Conservation (phyloP, 202 grass and related monocot genomes). For the Setaria italica region DNA sequence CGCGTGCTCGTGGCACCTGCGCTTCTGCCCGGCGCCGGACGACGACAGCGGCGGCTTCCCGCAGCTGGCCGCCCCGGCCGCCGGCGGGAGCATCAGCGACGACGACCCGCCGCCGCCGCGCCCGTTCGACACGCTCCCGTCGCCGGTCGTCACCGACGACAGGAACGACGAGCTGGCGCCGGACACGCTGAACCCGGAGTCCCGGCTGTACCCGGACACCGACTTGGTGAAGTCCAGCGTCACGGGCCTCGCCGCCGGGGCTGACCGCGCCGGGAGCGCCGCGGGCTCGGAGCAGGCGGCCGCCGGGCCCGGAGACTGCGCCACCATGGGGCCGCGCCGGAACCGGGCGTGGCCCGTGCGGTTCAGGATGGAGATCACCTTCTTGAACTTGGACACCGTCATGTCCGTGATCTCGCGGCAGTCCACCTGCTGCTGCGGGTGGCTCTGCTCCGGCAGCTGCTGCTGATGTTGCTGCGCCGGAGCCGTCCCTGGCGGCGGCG, state of each 20-base stretch:
- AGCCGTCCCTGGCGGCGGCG: neutral
- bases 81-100: conserved; percentile 51
- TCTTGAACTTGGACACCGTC: conserved; percentile 66
- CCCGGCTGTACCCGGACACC: conserved; percentile 12
- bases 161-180: conserved; percentile 61
- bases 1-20: conserved; percentile 53
- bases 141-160: conserved; percentile 54
- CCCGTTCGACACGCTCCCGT: conserved; percentile 67
- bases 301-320: conserved; percentile 45
- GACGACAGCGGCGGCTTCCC: conserved; percentile 50
- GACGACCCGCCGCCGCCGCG: conserved; percentile 8
- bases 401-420: conserved; percentile 60
- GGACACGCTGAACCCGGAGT: conserved; percentile 47
- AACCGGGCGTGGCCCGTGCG: conserved; percentile 74
- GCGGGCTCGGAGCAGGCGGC: neutral
- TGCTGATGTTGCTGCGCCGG: neutral
- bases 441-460: neutral
- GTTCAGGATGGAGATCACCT: conserved; percentile 68
- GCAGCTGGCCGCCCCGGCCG: conserved; percentile 6
- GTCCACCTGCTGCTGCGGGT: conserved; percentile 26
- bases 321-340: conserved; percentile 60
- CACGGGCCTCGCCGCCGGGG: neutral
- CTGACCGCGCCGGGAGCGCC: neutral
- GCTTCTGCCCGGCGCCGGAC: conserved; percentile 37
- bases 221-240: conserved; percentile 55